phyloP scores from a whole-genome alignment of 306 rosid species.

The Medicago arabica region DNA sequence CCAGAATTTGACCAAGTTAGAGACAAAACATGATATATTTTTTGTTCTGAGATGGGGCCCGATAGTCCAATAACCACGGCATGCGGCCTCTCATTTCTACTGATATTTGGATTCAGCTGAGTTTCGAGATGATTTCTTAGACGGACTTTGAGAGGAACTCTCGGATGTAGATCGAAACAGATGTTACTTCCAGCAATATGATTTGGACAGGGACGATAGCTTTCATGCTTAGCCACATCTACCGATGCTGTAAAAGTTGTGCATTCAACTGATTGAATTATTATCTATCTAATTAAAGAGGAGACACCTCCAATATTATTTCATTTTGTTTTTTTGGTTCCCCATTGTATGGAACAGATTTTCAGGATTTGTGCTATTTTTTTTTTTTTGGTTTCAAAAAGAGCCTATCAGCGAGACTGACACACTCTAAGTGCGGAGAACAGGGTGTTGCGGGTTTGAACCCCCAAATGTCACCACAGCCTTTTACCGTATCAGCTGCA shows the following conservation, averaged over 20 bases:
- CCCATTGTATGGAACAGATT: conserved; percentile 17
- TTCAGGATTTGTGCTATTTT: conserved; percentile 22
- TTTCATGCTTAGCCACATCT: conserved; percentile 38
- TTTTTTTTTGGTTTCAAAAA: background rate
- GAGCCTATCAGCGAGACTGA: background rate
- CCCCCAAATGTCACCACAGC: background rate
- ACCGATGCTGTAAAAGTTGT: conserved; percentile 37
- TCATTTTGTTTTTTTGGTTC: conserved; percentile 23
- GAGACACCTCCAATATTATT: conserved; percentile 34
- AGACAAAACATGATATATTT: conserved; percentile 37
- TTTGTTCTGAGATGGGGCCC: conserved; percentile 44
- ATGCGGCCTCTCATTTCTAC: conserved; percentile 41
- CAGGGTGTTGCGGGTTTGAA: background rate
- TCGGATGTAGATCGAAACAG: conserved; percentile 38
- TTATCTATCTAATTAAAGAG: conserved; percentile 34
- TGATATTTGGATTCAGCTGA: conserved; percentile 42
- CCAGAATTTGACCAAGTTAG: conserved; percentile 39
- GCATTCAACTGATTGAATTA: conserved; percentile 28
- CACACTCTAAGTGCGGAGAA: background rate
- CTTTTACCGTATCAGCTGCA: background rate
- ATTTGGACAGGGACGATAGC: conserved; percentile 43
- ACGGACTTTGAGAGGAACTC: conserved; percentile 41
- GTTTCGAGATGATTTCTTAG: conserved; percentile 45
- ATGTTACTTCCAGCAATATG: conserved; percentile 35
- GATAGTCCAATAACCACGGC: conserved; percentile 40